These are phyloP conservation scores for Mycocentrospora acerina DNA, from an alignment of 2,329 filamentous ascomycete genomes.

Conservation along the genomic window DNA sequence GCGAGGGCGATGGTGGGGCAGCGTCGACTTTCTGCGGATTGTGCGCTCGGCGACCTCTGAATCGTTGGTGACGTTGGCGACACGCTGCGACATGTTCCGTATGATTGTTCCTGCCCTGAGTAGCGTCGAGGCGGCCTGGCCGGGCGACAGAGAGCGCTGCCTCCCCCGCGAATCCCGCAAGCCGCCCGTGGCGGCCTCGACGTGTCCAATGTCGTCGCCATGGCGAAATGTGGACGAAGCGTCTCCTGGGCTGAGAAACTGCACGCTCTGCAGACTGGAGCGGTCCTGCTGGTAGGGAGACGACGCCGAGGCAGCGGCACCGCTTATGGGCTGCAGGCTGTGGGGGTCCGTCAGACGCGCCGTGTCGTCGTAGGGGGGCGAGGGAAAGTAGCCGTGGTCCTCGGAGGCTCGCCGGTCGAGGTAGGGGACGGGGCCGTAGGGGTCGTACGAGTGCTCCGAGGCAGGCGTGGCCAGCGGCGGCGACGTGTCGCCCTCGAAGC, in stretches of 20 bases:
- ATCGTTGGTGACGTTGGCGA: constrained; percentile 96
- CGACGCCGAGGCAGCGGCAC: constrained; percentile 45
- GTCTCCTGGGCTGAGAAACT: constrained; percentile 51
- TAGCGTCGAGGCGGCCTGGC: constrained; percentile 49
- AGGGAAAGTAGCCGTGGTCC: constrained; percentile 56
- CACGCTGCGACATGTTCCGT: constrained; percentile 86
- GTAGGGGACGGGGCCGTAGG: constrained; percentile 29
- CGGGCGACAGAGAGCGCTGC: constrained; percentile 52
- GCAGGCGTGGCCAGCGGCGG: constrained; percentile 38
- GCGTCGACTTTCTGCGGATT: constrained; percentile 61
- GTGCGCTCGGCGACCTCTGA: constrained; percentile 77
- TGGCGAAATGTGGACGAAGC: constrained; percentile 50
- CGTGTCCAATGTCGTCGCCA: constrained; percentile 60
- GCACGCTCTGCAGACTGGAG: constrained; percentile 56
- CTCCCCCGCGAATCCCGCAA: constrained; percentile 43
- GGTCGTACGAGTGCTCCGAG: constrained; percentile 51
- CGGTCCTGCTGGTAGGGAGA: constrained; percentile 45
- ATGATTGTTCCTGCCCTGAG: constrained; percentile 54
- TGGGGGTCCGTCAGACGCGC: constrained; percentile 59
- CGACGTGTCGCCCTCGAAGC: constrained; percentile 45
- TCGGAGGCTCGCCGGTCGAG: constrained; percentile 51
- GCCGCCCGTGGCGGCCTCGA: constrained; percentile 54
- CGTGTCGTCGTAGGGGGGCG: constrained; percentile 56
- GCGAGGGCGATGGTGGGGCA: constrained; percentile 56
- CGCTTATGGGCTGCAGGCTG: constrained; percentile 59